Evolutionary conservation across 2,329 filamentous ascomycete genomes (phyloP).

Genomic region (Paracorniculantispora psalliotae): DNA sequence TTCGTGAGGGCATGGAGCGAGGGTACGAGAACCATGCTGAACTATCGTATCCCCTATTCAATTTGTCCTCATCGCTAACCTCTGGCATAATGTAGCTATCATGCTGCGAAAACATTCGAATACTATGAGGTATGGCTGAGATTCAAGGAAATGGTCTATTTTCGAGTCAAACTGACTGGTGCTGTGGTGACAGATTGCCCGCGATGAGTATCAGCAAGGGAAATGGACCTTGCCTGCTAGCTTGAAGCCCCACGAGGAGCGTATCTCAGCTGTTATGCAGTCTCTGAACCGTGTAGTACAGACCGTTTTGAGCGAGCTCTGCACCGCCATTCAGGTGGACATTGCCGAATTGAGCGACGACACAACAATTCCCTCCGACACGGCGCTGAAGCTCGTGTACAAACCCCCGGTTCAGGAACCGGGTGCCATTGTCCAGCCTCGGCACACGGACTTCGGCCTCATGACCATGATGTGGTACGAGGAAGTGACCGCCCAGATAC

Average conservation of each 20-base stretch:
- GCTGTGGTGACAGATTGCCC: constrained; percentile 2
- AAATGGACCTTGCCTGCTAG: not conserved
- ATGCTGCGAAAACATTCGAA: constrained; percentile 8
- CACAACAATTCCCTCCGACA: constrained; percentile 1
- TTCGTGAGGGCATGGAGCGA: constrained; percentile 11
- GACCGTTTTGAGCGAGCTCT: not conserved
- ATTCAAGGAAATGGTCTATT: no score
- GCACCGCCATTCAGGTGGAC: not conserved
- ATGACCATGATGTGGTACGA: constrained; percentile 9
- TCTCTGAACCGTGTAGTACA: not conserved
- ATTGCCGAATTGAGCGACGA: constrained; percentile 5
- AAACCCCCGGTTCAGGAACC: constrained; percentile 7
- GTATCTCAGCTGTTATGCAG: not conserved
- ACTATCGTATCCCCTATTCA: not conserved
- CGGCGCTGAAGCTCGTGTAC: constrained; percentile 10
- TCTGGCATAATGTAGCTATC: constrained; percentile 1
- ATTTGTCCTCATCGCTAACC: not conserved
- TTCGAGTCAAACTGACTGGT: no score
- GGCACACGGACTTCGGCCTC: constrained; percentile 8
- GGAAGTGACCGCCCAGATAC: constrained; percentile 2
- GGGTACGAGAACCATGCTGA: not conserved
- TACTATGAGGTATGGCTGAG: constrained; percentile 7
- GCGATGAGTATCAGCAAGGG: constrained; percentile 2
- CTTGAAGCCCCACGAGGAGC: not conserved
- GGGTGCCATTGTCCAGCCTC: not conserved